These are phyloP conservation scores for Vinca major DNA, from an alignment of 305 asterid species.

Conservation along the genomic window DNA sequence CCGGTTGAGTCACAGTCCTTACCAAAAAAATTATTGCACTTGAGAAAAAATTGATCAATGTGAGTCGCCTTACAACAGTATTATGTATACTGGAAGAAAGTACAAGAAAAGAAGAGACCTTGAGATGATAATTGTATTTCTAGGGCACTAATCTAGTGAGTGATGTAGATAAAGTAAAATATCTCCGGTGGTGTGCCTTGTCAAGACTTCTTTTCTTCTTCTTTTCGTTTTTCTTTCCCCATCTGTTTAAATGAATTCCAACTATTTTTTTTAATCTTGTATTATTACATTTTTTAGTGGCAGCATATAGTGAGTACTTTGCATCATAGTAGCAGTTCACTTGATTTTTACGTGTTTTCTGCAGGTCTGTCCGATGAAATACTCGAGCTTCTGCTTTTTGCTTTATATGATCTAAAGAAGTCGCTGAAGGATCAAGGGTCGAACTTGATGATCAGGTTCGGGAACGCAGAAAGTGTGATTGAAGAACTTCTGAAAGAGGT, in stretches of 20 bases:
- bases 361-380: constrained; percentile 77
- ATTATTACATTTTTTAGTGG: too few relatives aligned
- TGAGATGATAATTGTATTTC: background rate
- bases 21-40: background rate
- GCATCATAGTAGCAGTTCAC: background rate
- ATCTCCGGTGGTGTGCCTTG: background rate
- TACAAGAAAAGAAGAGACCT: background rate
- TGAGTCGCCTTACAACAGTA: background rate
- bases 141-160: background rate
- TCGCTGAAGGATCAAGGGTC: constrained; percentile 60
- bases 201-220: background rate
- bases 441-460: constrained; percentile 73
- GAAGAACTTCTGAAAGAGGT: constrained; percentile 60
- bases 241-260: background rate
- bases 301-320: background rate
- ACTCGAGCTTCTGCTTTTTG: constrained; percentile 60
- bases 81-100: background rate
- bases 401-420: constrained; percentile 63
- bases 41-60: background rate
- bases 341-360: background rate
- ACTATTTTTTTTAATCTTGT: background rate
- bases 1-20: too few relatives aligned
- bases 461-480: constrained; percentile 59
- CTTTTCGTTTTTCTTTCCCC: background rate
- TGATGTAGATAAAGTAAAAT: background rate